Evolutionary conservation across 306 rosid species (phyloP), one percentile per base, ranked within the genome.

Genomic region (Urtica urens): DNA sequence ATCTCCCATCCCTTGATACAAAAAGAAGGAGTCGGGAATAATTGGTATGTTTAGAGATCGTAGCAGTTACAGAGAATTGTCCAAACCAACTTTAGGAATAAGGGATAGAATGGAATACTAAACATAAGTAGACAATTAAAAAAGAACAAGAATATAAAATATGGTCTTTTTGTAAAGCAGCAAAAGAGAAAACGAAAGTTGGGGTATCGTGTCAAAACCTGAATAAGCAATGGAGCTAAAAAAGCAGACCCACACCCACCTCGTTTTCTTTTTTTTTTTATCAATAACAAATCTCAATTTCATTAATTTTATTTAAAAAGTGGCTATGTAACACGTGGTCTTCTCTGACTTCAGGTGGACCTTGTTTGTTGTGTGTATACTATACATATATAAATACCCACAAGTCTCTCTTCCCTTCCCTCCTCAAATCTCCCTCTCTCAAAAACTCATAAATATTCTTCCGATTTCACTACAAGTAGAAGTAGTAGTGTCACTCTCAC

Each of bases 241-340:
- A n/a, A n/a, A n/a, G n/a, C 23, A 56, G 71, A 46, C 9, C 74
- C 47, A 11, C 60, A 48, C 62, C 64, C 68, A 75, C 78, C 43
- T 48, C 26, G 65, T 52, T 73, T 59, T 63, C 23, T 51, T 82
- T 75, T 66, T 78, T n/a, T n/a, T n/a, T n/a, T n/a, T n/a, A n/a
- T n/a, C n/a, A n/a, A n/a, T n/a, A n/a, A n/a, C n/a, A n/a, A n/a
- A n/a, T n/a, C n/a, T n/a, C n/a, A n/a, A n/a, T n/a, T n/a, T n/a
- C n/a, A n/a, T n/a, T n/a, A n/a, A n/a, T n/a, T n/a, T n/a, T n/a
- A n/a, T n/a, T n/a, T n/a, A n/a, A n/a, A n/a, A n/a, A n/a, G 68
- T 57, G 49, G 47, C 62, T 55, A 60, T 72, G 78, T 44, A 69
- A 76, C 95, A 88, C 95, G 93, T 84, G 93, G 77, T 76, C 73